phyloP scores from a whole-genome alignment of 495 filamentous ascomycete species.

The Penicillium roqueforti region DNA sequence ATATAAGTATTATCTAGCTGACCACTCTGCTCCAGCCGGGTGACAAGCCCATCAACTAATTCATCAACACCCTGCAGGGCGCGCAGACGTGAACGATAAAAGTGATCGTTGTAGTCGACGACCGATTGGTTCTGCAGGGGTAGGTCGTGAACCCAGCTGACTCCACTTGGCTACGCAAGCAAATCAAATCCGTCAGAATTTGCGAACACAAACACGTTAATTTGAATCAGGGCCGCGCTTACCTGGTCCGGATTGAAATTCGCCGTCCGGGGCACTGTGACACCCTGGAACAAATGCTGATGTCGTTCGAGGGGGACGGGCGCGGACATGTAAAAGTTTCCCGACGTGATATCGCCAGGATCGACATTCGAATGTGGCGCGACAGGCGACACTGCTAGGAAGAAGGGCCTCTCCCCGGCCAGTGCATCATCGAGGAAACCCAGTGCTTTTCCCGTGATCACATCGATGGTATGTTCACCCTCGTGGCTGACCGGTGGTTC shows the following conservation, averaged over 20 bases:
- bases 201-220: conserved; percentile 47
- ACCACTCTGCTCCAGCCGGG: conserved; percentile 45
- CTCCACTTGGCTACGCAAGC: conserved; percentile 55
- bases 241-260: conserved; percentile 49
- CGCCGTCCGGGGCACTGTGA: conserved; percentile 34
- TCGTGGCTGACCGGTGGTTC: conserved; percentile 54
- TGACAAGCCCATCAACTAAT: conserved; percentile 56
- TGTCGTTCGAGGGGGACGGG: conserved; percentile 48
- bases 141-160: conserved; percentile 57
- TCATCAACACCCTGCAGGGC: conserved; percentile 67
- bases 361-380: conserved; percentile 63
- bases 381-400: conserved; percentile 61
- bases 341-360: conserved; percentile 16
- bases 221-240: conserved; percentile 25
- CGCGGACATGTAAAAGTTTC: conserved; percentile 35
- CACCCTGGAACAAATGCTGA: conserved; percentile 34
- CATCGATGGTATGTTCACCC: conserved; percentile 57
- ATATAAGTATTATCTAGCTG: conserved; percentile 66
- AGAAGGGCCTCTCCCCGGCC: conserved; percentile 55
- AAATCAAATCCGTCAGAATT: not conserved
- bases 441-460: conserved; percentile 58
- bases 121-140: conserved; percentile 49
- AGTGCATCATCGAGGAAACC: conserved; percentile 61
- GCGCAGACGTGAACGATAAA: conserved; percentile 60
- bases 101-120: conserved; percentile 64